Base-by-base conservation (phyloP, 2,329 filamentous ascomycete species). In the Cytospora paraplurivora region DNA sequence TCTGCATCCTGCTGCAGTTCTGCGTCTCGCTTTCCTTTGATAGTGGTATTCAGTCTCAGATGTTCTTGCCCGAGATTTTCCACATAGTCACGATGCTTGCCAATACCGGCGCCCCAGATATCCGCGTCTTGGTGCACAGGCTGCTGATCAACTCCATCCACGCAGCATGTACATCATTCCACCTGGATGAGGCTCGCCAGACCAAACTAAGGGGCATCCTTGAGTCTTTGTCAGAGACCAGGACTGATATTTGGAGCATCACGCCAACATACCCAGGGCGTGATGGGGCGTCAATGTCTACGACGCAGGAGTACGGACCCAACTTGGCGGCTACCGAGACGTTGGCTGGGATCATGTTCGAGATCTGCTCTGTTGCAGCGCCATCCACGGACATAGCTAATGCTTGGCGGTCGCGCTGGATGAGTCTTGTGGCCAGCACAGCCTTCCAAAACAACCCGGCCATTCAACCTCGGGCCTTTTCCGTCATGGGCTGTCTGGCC, bases 391-490 rank as follows among this genome's bases (percentile, higher is more conserved):
- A 90, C 68, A 78, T 88, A 69, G 83, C 86, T 27, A 90, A 90
- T 69, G 82, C 85, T 17, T 90, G 88, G 88, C 83, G 88, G 33
- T 87, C 88, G 21, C 82, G 88, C 21, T 90, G 88, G 88, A 90
- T 90, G 88, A 89, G 87, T 69, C 77, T 90, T 27, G 87, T 90
- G 47, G 87, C 88, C 17, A 90, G 88, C 71, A 90, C 87, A 11
- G 88, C 88, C 0, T 90, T 90, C 71, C 88, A 90, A 71, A 89
- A 87, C 71, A 90, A 90, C 70, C 88, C 87, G 10, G 87, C 88
- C 2, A 88, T 90, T 62, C 88, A 90, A 67, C 87, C 88, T 7
- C 79, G 86, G 21, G 88, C 88, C 1, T 90, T 90, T 69, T 83
- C 86, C 1, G 87, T 90, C 49, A 89, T 90, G 87, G 88, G 88